Conservation (phyloP, 108 stramenopile species). For the Stephanodiscus triporus region DNA sequence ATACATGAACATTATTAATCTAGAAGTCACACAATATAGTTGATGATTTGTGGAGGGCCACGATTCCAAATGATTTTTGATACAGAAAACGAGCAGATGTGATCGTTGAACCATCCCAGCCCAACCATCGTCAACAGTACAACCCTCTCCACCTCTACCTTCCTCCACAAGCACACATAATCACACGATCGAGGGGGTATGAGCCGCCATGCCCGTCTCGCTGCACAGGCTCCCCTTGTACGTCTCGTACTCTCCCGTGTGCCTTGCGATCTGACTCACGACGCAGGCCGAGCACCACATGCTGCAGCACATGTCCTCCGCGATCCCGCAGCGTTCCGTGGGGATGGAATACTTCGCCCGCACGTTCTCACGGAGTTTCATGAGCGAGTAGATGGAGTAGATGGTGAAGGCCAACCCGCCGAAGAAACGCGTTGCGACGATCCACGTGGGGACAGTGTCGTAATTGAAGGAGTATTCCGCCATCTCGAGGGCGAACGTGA, state of each 20-base stretch:
- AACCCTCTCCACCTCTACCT: not conserved
- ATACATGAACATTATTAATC: not conserved
- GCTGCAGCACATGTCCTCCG: slow-evolving; percentile 79
- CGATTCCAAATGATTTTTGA: not conserved
- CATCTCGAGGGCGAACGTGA: slow-evolving; percentile 56
- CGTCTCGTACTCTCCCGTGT: slow-evolving; percentile 88
- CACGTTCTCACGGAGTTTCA: slow-evolving; percentile 66
- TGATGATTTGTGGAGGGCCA: not conserved
- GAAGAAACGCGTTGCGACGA: slow-evolving; percentile 53
- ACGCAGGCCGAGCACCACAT: slow-evolving; percentile 78
- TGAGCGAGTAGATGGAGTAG: slow-evolving; percentile 75
- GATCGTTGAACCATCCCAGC: not conserved
- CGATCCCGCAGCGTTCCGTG: slow-evolving; percentile 62
- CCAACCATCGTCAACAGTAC: not conserved
- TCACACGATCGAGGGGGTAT: slow-evolving; percentile 59
- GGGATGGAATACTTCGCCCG: slow-evolving; percentile 83
- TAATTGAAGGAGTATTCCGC: slow-evolving; percentile 43
- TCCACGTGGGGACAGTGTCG: slow-evolving; percentile 41
- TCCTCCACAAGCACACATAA: not conserved
- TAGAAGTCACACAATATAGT: not conserved
- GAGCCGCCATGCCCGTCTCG: slow-evolving; percentile 71
- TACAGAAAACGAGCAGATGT: not conserved
- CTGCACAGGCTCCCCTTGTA: slow-evolving; percentile 66
- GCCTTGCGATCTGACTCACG: slow-evolving; percentile 79
- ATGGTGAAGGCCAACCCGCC: slow-evolving; percentile 67